Percentiles rank a stretch among this genome's conserved stretches.
phyloP scores from a whole-genome alignment of 768 basidiomycete species.

The Lactarius sp. region DNA sequence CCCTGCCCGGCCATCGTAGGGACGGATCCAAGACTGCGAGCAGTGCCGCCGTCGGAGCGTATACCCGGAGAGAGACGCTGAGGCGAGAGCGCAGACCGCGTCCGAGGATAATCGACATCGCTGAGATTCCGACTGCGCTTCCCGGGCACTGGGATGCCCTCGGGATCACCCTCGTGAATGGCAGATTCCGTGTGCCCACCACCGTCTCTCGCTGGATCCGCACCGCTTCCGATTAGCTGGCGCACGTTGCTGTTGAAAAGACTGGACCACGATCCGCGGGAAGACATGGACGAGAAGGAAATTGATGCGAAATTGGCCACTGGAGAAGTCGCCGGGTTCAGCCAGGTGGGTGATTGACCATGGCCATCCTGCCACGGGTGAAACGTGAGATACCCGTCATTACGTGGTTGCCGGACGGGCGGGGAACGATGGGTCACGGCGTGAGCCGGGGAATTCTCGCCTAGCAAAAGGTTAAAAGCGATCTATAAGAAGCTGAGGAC shows the following conservation, averaged over 20 bases:
- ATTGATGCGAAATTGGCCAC: constrained; percentile 38
- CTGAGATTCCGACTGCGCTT: constrained; percentile 16
- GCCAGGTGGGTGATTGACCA: constrained; percentile 43
- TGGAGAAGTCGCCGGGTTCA: constrained; percentile 43
- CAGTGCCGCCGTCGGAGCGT: constrained; percentile 41
- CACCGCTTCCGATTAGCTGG: constrained; percentile 61
- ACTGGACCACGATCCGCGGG: constrained; percentile 78
- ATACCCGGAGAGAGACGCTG: not conserved
- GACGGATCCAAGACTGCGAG: constrained; percentile 13
- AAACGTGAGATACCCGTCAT: constrained; percentile 57
- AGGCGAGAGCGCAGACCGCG: constrained; percentile 4
- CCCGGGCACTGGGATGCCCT: constrained; percentile 33
- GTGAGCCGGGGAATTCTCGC: not conserved
- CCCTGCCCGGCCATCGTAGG: constrained; percentile 22
- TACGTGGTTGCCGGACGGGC: constrained; percentile 28
- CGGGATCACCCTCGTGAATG: constrained; percentile 24
- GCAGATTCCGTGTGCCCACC: constrained; percentile 28
- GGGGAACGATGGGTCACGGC: constrained; percentile 9
- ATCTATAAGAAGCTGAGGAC: not conserved
- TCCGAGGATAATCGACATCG: constrained; percentile 8
- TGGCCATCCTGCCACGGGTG: constrained; percentile 36
- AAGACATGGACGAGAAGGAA: constrained; percentile 52
- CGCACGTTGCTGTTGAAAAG: constrained; percentile 63
- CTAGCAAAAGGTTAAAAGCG: constrained; percentile 3
- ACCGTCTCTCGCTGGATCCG: constrained; percentile 43